Evolutionary conservation across 257 asterid genomes (phyloP).

Genomic region (Nicotiana benthamiana): DNA sequence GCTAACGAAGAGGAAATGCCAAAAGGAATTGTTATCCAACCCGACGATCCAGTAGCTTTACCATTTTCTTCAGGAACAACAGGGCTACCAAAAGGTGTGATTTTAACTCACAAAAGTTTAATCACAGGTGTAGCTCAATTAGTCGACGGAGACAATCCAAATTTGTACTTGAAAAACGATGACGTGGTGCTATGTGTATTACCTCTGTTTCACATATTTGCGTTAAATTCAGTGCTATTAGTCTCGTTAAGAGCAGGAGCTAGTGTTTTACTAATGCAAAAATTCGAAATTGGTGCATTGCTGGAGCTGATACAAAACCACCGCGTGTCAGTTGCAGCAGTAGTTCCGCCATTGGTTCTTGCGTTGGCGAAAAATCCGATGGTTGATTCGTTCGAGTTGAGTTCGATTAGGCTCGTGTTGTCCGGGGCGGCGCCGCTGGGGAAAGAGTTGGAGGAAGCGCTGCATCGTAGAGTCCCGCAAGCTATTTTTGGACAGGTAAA

Average conservation of each 20-base stretch:
- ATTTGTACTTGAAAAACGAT: slow-evolving; percentile 36
- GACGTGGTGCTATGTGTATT: slow-evolving; percentile 68
- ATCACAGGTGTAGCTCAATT: slow-evolving; percentile 71
- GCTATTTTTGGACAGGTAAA: slow-evolving; percentile 81
- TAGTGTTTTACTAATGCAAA: slow-evolving; percentile 52
- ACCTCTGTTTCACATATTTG: slow-evolving; percentile 67
- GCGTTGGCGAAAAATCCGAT: slow-evolving; percentile 67
- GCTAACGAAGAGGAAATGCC: slow-evolving; percentile 34
- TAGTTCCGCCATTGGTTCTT: slow-evolving; percentile 76
- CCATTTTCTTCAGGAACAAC: slow-evolving; percentile 86
- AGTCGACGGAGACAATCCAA: slow-evolving; percentile 79
- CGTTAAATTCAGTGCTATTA: slow-evolving; percentile 52
- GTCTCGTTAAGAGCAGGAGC: slow-evolving; percentile 69
- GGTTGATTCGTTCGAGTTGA: slow-evolving; percentile 60
- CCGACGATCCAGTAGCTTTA: slow-evolving; percentile 60
- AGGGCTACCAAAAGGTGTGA: slow-evolving; percentile 73
- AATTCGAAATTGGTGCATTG: slow-evolving; percentile 56
- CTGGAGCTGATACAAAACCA: slow-evolving; percentile 57
- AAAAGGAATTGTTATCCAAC: slow-evolving; percentile 22
- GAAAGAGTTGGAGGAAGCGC: slow-evolving; percentile 64
- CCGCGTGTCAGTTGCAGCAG: slow-evolving; percentile 67
- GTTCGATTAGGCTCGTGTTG: slow-evolving; percentile 56
- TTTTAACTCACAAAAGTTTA: slow-evolving; percentile 63
- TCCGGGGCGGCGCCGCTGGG: slow-evolving; percentile 94
- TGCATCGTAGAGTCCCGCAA: slow-evolving; percentile 58